Conservation (phyloP, 116 monocot genomes). For the Dioscorea cayenensis region DNA sequence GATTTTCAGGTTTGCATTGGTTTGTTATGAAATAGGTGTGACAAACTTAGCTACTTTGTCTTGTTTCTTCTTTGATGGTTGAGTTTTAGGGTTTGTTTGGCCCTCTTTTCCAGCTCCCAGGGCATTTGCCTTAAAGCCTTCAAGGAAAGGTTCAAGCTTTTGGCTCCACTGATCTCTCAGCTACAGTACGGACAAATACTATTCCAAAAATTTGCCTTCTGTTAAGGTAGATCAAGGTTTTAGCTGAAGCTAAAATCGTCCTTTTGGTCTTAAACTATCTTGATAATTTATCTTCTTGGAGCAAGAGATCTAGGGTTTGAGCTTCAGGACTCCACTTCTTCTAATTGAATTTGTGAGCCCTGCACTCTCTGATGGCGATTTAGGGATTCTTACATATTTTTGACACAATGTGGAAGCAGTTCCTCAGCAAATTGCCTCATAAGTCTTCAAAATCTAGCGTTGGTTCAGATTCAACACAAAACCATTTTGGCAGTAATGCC, state of each 20-base stretch:
- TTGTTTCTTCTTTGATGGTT: background rate
- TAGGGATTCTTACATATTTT: conserved; percentile 1
- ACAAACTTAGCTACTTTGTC: background rate
- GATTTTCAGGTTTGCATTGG: background rate
- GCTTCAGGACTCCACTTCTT: background rate
- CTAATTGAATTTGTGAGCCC: background rate
- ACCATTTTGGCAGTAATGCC: conserved; percentile 14
- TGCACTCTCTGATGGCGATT: background rate
- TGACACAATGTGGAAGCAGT: conserved; percentile 65
- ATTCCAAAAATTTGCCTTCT: background rate
- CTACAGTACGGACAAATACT: background rate
- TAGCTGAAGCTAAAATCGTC: background rate
- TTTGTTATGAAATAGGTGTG: background rate
- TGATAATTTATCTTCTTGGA: background rate
- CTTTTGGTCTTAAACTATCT: background rate
- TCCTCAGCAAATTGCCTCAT: conserved; percentile 47
- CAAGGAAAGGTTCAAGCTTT: background rate
- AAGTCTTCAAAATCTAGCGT: conserved; percentile 38
- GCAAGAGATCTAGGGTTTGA: background rate
- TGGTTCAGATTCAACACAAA: conserved; percentile 19
- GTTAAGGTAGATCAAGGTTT: background rate
- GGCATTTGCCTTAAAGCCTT: background rate
- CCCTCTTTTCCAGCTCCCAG: background rate
- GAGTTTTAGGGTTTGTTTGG: background rate
- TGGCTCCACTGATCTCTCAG: background rate